These are phyloP conservation scores for Tarenaya hassleriana DNA, from an alignment of 345 rosid species.

Conservation along the genomic window DNA sequence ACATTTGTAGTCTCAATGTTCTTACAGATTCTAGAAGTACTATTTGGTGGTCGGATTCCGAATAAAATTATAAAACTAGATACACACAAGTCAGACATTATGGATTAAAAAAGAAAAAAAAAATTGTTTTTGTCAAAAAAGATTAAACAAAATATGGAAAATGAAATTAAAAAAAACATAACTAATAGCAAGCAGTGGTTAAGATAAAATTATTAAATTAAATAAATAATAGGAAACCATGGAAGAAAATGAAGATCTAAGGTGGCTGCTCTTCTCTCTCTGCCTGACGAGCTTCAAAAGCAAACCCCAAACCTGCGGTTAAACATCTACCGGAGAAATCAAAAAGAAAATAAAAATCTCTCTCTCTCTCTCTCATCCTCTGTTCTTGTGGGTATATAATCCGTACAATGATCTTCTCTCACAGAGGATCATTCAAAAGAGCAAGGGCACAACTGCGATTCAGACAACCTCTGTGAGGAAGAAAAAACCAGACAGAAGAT, in stretches of 20 bases:
- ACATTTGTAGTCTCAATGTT: too few relatives aligned
- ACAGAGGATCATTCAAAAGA: slow-evolving; percentile 20
- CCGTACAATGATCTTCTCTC: slow-evolving; percentile 20
- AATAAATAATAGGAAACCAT: too few relatives aligned
- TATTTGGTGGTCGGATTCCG: too few relatives aligned
- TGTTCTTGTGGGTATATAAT: slow-evolving; percentile 5
- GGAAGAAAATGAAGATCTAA: slow-evolving; percentile 16
- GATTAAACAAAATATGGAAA: too few relatives aligned
- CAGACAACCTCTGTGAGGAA: background rate
- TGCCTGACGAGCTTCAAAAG: slow-evolving; percentile 41
- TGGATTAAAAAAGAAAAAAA: too few relatives aligned
- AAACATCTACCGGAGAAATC: slow-evolving; percentile 8
- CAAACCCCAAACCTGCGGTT: slow-evolving; percentile 39
- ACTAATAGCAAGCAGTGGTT: too few relatives aligned
- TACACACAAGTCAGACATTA: too few relatives aligned
- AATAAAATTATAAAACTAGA: too few relatives aligned
- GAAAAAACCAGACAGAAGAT: slow-evolving; percentile 19
- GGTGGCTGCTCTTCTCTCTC: slow-evolving; percentile 20
- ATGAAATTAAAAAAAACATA: too few relatives aligned
- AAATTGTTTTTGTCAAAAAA: too few relatives aligned
- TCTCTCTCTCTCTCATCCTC: slow-evolving; percentile 11
- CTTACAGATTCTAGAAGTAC: too few relatives aligned
- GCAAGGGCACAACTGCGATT: slow-evolving; percentile 12
- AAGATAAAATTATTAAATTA: too few relatives aligned
- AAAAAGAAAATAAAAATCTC: background rate